Evolutionary conservation across 805 yeast genomes (phyloP).

Genomic region (Starmerella riodocensis): DNA sequence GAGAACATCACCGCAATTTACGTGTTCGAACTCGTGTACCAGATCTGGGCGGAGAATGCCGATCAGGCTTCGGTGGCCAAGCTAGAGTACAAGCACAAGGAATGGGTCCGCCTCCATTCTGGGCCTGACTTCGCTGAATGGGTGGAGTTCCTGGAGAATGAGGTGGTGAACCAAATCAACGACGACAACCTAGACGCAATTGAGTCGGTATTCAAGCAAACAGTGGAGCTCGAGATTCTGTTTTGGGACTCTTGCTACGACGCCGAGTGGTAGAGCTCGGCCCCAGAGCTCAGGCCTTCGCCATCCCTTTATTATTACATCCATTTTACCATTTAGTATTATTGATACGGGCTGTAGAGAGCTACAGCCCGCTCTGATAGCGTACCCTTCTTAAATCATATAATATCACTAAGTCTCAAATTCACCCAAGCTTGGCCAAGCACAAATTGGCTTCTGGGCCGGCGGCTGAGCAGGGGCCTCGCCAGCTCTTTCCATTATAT

Average conservation of each 20-base stretch:
- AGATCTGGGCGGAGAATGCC: constrained; percentile 13
- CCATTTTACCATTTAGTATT: too few species aligned
- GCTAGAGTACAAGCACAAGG: constrained; percentile 12
- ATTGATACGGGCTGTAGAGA: too few species aligned
- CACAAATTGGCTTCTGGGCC: too few species aligned
- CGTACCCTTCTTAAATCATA: too few species aligned
- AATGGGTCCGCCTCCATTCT: constrained; percentile 16
- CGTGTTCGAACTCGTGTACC: constrained; percentile 14
- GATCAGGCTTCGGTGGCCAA: neutral
- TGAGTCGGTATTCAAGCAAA: neutral
- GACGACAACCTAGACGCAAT: neutral
- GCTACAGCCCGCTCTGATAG: too few species aligned
- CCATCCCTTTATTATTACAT: too few species aligned
- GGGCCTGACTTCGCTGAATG: constrained; percentile 14
- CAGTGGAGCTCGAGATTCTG: constrained; percentile 6
- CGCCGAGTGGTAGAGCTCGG: neutral
- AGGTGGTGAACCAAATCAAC: constrained; percentile 7
- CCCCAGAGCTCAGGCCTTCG: neutral
- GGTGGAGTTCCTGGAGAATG: constrained; percentile 14
- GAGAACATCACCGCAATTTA: constrained; percentile 10
- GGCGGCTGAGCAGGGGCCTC: too few species aligned
- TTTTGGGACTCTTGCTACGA: constrained; percentile 12
- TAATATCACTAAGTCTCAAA: too few species aligned
- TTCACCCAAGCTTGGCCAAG: too few species aligned
- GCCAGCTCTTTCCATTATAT: too few species aligned